phyloP scores from a whole-genome alignment of 176 grass and related monocot genomes.

The Hordeum marinum region DNA sequence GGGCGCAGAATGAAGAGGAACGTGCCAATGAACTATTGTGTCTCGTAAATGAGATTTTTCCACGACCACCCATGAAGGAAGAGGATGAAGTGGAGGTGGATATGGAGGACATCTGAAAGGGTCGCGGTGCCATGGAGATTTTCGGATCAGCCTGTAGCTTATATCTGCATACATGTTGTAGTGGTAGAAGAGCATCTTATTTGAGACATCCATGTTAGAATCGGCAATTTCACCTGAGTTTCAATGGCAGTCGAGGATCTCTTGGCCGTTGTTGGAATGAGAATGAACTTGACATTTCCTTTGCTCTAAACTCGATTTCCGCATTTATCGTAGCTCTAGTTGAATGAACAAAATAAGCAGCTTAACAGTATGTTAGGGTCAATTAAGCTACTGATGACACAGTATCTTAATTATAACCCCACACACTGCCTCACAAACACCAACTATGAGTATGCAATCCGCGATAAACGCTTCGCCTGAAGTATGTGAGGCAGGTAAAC shows the following conservation, averaged over 20 bases:
- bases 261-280: no score
- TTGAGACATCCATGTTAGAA: not conserved
- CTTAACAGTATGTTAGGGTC: no score
- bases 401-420: no score
- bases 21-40: conserved; percentile 32
- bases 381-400: no score
- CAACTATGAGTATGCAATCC: no score
- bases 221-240: not conserved
- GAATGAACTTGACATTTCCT: not conserved
- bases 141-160: not conserved
- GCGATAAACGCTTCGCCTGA: no score
- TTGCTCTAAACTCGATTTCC: not conserved
- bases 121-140: not conserved
- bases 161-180: no score
- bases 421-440: no score
- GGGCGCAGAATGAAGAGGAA: not conserved
- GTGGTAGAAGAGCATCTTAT: no score
- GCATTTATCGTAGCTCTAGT: not conserved
- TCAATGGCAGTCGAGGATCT: no score
- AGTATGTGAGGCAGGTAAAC: no score
- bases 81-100: conserved; percentile 1
- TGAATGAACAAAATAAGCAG: no score
- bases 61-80: conserved; percentile 13
- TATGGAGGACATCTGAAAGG: not conserved
- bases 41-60: conserved; percentile 43